Base-by-base conservation (phyloP, 2,329 filamentous ascomycete species). In the Trichoderma guizhouense region DNA sequence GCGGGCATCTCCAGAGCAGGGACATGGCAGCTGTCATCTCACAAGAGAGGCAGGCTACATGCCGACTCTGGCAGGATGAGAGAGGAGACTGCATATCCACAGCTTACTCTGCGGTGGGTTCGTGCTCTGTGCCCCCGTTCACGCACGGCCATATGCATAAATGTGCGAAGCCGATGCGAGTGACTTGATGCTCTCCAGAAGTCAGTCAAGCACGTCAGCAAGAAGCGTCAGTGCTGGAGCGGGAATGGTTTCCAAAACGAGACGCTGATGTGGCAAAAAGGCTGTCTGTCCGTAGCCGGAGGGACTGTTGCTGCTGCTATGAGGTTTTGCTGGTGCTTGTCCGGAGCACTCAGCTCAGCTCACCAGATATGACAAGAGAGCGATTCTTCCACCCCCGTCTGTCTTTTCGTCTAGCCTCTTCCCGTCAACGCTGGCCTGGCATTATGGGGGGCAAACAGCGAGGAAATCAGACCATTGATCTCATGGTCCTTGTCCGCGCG, bases 51-150 rank as follows among this genome's bases (percentile, higher is more conserved):
- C 65, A 68, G 65, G 65, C 65, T 24, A 61, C 57, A 53, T 28
- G 47, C 67, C 60, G 57, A 36, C 47, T 62, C 32, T 53, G 67
- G 67, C 55, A 62, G 55, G 57, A 69, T 69, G 39, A 34, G 43
- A 28, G 67, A 69, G 57, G 57, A 69, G 57, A 62, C 57, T 34
- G 39, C 67, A 53, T 62, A 53, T 62, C 36, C 67, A 62, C 67
- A 69, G 67, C 67, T 69, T 69, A 69, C 66, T 62, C 34, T 69
- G 66, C 66, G 39, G 67, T 51, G 67, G 67, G 67, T 62, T 69
- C 55, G 67, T 62, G 26, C 67, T 69, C 12, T 26, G 67, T 62
- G 67, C 57, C 67, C 67, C 67, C 47, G 39, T 62, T 69, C 36
- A 51, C 66, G 67, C 57, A 53, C 57, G 67, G 57, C 67, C 67